These are phyloP conservation scores for Pseudogymnoascus sp. DNA, from an alignment of 2,329 filamentous ascomycete species.

Conservation along the genomic window DNA sequence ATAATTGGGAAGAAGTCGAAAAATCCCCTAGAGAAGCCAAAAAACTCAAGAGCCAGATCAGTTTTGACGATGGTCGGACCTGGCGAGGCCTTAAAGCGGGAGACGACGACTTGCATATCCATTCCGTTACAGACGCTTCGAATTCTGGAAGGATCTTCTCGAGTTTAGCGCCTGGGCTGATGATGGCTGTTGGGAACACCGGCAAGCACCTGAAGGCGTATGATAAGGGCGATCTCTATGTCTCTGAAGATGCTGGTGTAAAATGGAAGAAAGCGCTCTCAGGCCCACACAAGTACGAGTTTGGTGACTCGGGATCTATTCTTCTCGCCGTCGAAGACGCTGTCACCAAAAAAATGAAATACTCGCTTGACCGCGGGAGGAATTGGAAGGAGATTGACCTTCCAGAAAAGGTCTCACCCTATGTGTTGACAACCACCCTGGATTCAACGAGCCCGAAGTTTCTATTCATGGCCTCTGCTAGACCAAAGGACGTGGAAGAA, in stretches of 20 bases:
- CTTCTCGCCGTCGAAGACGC: slow-evolving; percentile 72
- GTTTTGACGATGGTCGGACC: slow-evolving; percentile 88
- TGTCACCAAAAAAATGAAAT: slow-evolving; percentile 55
- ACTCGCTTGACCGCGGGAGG: slow-evolving; percentile 84
- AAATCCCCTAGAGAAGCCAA: slow-evolving; percentile 45
- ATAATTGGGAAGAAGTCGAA: slow-evolving; percentile 73
- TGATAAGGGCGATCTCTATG: slow-evolving; percentile 67
- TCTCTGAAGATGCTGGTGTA: slow-evolving; percentile 84
- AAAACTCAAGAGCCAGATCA: slow-evolving; percentile 72
- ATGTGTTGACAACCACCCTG: slow-evolving; percentile 74
- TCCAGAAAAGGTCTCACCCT: slow-evolving; percentile 60
- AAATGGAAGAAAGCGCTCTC: slow-evolving; percentile 71
- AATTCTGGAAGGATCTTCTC: slow-evolving; percentile 87
- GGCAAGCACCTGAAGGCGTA: slow-evolving; percentile 66
- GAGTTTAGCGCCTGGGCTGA: slow-evolving; percentile 82
- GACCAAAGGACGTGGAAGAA: slow-evolving; percentile 37
- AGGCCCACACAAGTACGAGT: slow-evolving; percentile 89
- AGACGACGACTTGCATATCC: slow-evolving; percentile 66
- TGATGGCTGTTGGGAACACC: slow-evolving; percentile 91
- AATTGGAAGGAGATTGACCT: slow-evolving; percentile 69
- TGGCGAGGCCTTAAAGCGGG: slow-evolving; percentile 66
- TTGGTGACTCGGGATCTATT: slow-evolving; percentile 86
- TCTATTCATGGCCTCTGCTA: slow-evolving; percentile 57
- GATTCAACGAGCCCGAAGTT: slow-evolving; percentile 94
- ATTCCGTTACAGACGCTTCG: slow-evolving; percentile 78